Base-by-base conservation (phyloP, 2,329 filamentous ascomycete species). In the Periglandula ipomoeae region DNA sequence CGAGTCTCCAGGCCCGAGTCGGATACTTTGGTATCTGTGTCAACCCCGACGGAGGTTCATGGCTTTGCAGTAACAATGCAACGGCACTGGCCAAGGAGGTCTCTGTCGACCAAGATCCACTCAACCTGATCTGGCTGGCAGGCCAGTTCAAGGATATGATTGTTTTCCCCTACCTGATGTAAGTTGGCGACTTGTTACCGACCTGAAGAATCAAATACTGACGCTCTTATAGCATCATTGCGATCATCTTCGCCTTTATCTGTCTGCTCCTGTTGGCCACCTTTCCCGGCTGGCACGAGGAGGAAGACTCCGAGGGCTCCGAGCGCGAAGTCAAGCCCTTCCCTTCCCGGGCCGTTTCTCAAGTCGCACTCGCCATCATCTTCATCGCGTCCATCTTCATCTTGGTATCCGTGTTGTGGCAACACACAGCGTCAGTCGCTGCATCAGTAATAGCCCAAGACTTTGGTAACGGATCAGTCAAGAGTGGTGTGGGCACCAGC, bases 11-110 rank as follows among this genome's bases (percentile, higher is more conserved):
- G 66, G 89, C 93, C 23, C 84, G 93, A 50, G 93, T 98, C 26
- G 93, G 93, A 56, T 98, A 95, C 73, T 98, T 98, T 61, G 93
- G 93, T 58, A 95, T 98, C 66, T 98, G 93, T 70, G 82, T 97
- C 66, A 93, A 89, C 69, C 84, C 88, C 1, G 89, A 95, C 64
- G 87, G 86, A 51, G 91, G 91, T 56, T 82, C 84, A 20, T 98
- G 89, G 79, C 79, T 97, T 51, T 98, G 93, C 78, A 93, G 87
- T 66, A 94, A 95, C 75, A 98, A 98, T 68, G 93, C 93, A 19
- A 96, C 91, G 3, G 84, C 89, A 3, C 77, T 98, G 43, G 91
- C 93, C 34, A 86, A 93, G 65, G 85, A 95, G 69, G 80, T 97
- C 39, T 84, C 80, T 19, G 81, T 95, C 38, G 89, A 96, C 62